These are phyloP conservation scores for Trypanosoma conorhini DNA, from an alignment of 208 protist species.

Conservation along the genomic window DNA sequence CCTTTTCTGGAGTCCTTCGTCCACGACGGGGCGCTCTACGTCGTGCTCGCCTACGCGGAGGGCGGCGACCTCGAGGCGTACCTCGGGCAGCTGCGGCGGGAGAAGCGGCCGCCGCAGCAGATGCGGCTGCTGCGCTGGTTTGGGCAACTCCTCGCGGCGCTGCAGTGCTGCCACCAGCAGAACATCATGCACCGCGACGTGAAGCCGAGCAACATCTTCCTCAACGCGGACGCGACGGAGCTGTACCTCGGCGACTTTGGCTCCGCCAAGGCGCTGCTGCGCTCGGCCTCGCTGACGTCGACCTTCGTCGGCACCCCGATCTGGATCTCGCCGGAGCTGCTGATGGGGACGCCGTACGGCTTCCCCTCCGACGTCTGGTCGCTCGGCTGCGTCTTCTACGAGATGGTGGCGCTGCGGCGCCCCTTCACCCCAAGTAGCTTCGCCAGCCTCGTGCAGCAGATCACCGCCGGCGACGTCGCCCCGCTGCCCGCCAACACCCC, in stretches of 20 bases:
- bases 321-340: slow-evolving; percentile 90
- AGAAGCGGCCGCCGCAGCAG: slow-evolving; percentile 49
- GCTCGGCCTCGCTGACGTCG: slow-evolving; percentile 31
- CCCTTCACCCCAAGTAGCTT: slow-evolving; percentile 75
- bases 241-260: slow-evolving; percentile 81
- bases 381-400: slow-evolving; percentile 79
- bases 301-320: slow-evolving; percentile 82
- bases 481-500: slow-evolving; percentile 52
- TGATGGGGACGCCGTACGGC: slow-evolving; percentile 76
- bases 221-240: slow-evolving; percentile 46
- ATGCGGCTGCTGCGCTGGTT: slow-evolving; percentile 68
- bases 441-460: slow-evolving; percentile 72
- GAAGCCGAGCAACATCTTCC: slow-evolving; percentile 90
- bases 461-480: slow-evolving; percentile 64
- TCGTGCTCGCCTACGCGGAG: slow-evolving; percentile 77
- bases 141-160: slow-evolving; percentile 69
- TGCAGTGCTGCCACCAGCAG: slow-evolving; percentile 81
- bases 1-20: slow-evolving; percentile 76
- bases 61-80: slow-evolving; percentile 83
- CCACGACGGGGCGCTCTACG: slow-evolving; percentile 70
- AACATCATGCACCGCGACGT: slow-evolving; percentile 90
- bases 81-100: slow-evolving; percentile 40
- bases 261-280: slow-evolving; percentile 59
- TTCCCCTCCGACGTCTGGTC: slow-evolving; percentile 88
- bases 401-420: slow-evolving; percentile 54